Conservation (phyloP, 106 monocot genomes). For the Allium sativum region DNA sequence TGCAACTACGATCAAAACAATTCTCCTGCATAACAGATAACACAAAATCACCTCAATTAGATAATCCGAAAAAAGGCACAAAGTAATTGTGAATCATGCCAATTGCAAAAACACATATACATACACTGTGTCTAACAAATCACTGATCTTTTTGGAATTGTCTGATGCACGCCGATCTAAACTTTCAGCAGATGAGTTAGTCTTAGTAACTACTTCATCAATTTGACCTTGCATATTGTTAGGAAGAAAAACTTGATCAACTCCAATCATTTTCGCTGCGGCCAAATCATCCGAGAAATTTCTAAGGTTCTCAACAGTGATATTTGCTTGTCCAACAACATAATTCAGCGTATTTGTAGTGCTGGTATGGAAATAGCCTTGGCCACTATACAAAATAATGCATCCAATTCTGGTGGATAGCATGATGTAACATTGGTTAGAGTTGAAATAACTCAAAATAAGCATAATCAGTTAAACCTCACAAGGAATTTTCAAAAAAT, state of each 20-base stretch:
- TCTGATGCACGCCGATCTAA: slow-evolving; percentile 30
- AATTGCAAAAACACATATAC: slow-evolving; percentile 5
- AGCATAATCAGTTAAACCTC: neutral
- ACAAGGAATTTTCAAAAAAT: neutral
- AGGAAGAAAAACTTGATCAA: slow-evolving; percentile 48
- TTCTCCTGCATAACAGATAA: slow-evolving; percentile 22
- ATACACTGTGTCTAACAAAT: slow-evolving; percentile 53
- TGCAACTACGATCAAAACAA: slow-evolving; percentile 51
- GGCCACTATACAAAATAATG: slow-evolving; percentile 54
- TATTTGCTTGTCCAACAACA: slow-evolving; percentile 60
- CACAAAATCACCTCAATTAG: neutral
- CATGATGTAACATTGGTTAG: neutral
- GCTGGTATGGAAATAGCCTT: slow-evolving; percentile 75
- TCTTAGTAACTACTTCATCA: slow-evolving; percentile 39
- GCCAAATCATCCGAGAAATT: slow-evolving; percentile 57
- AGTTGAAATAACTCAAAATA: neutral
- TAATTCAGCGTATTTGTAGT: slow-evolving; percentile 54
- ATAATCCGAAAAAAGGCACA: neutral
- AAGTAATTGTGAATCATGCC: neutral
- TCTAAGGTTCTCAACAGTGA: slow-evolving; percentile 61
- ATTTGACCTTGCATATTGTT: slow-evolving; percentile 42
- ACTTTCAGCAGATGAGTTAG: slow-evolving; percentile 47
- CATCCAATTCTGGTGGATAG: slow-evolving; percentile 44
- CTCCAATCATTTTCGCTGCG: slow-evolving; percentile 49
- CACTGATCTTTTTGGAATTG: slow-evolving; percentile 52